Evolutionary conservation across 2,329 filamentous ascomycete species (phyloP).

Genomic region (Fusarium acutatum): DNA sequence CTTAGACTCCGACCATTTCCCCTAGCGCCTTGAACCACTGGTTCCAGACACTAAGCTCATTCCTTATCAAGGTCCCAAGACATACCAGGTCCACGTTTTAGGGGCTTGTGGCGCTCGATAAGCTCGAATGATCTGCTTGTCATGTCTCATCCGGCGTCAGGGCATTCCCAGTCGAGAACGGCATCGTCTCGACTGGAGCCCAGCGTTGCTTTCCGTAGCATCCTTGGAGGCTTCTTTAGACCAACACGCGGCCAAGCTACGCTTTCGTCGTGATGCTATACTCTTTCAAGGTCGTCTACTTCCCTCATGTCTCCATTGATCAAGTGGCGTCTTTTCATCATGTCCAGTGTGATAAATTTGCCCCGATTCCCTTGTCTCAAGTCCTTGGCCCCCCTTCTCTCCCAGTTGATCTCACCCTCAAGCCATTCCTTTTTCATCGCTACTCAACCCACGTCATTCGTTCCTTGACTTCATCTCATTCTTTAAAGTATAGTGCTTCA

Average conservation of each 20-base stretch:
- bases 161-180: slow-evolving; percentile 13
- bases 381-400: slow-evolving; percentile 2
- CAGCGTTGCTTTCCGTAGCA: slow-evolving; percentile 28
- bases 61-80: slow-evolving; percentile 22
- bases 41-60: slow-evolving; percentile 30
- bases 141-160: slow-evolving; percentile 14
- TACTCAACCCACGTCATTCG: slow-evolving; percentile 18
- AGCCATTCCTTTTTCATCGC: slow-evolving; percentile 22
- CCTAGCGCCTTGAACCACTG: neutral
- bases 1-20: neutral
- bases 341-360: slow-evolving; percentile 28
- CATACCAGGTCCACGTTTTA: slow-evolving; percentile 34
- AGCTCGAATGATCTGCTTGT: neutral
- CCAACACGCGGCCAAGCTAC: slow-evolving; percentile 8
- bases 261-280: slow-evolving; percentile 22
- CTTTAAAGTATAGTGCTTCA: slow-evolving; percentile 21
- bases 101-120: slow-evolving; percentile 13
- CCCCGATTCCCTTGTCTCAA: slow-evolving; percentile 13
- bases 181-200: neutral
- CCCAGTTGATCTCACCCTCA: slow-evolving; percentile 8
- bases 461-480: slow-evolving; percentile 22
- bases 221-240: slow-evolving; percentile 2
- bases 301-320: neutral
- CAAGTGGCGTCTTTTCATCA: slow-evolving; percentile 8
- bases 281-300: neutral